Percentiles rank a stretch among this genome's conserved stretches.
Evolutionary conservation across 805 yeast genomes (phyloP).

Genomic region (Nakazawaea ambrosiae): DNA sequence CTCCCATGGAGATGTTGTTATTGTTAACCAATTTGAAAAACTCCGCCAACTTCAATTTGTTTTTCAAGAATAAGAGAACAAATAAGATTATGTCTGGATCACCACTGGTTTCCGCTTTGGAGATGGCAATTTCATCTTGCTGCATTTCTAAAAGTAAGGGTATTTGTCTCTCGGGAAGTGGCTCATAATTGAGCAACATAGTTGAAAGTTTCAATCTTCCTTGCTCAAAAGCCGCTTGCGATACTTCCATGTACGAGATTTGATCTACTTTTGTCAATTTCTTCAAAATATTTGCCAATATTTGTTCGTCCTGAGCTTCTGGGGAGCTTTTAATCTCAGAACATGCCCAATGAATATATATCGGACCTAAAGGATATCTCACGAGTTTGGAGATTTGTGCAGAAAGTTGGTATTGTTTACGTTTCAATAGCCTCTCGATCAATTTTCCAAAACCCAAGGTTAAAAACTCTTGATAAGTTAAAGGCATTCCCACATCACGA

Average conservation of each 20-base stretch:
- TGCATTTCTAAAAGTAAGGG: constrained; percentile 63
- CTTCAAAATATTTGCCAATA: constrained; percentile 42
- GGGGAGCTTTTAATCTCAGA: constrained; percentile 52
- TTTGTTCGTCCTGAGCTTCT: constrained; percentile 49
- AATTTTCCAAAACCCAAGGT: constrained; percentile 49
- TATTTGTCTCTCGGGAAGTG: constrained; percentile 52
- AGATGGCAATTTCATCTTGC: constrained; percentile 61
- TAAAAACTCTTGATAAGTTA: constrained; percentile 52
- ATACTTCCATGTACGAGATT: constrained; percentile 52
- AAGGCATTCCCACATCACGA: constrained; percentile 56
- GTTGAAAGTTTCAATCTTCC: constrained; percentile 71
- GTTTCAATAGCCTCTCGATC: constrained; percentile 46
- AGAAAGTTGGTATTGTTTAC: constrained; percentile 57
- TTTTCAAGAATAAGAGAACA: constrained; percentile 47
- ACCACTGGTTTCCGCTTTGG: constrained; percentile 55
- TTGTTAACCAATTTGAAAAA: constrained; percentile 60
- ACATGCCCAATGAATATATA: constrained; percentile 79
- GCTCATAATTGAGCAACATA: constrained; percentile 62
- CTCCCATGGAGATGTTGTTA: constrained; percentile 31
- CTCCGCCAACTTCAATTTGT: constrained; percentile 53
- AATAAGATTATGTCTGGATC: constrained; percentile 54
- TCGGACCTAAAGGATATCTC: constrained; percentile 37
- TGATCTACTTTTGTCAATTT: constrained; percentile 32
- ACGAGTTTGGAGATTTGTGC: constrained; percentile 50
- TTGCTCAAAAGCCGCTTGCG: constrained; percentile 67